Evolutionary conservation across 2,329 filamentous ascomycete genomes (phyloP), one percentile per base, ranked within the genome.

Genomic region (Fusarium transvaalense): DNA sequence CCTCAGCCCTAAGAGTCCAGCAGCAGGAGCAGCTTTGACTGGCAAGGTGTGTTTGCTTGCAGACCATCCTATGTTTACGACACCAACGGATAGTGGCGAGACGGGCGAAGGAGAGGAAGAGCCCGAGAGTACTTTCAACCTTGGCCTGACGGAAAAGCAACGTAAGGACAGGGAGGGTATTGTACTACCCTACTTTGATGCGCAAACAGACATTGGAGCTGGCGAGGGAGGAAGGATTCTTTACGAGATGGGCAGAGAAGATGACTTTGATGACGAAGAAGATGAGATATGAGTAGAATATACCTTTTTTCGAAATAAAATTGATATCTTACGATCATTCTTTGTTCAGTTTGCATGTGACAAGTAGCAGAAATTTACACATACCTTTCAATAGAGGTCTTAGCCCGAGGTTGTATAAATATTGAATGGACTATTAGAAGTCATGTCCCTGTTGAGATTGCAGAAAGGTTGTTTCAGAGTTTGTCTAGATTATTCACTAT

Each of bases 241-340:
- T 75, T 99, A 99, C 78, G 95, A 98, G 73, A 97, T 98, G 92
- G 95, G 94, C 2, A 88, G 89, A 66, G 96, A 98, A 81, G 96
- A 99, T 79, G 94, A 98, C 77, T 98, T 97, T 81, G 94, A 97
- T 72, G 94, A 97, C 61, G 94, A 97, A 76, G 94, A 97, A 75
- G 94, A 97, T 80, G 94, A 97, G 80, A 94, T 95, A 70, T 94
- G 23, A 39, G 80, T 65, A 55, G 5, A 19, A 6, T 4, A 23
- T 15, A 5, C 8, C 31, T 7, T 14, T 3, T 31, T 27, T 5
- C 3, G 13, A 25, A 15, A 39, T 9, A 39, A 27, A 60, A 60
- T 31, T 64, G 38, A 51, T 6, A 25, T 8, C 31, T 61, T 13
- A 55, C 15, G 34, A 34, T 19, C 10, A 35, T 64, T 13, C 14